Evolutionary conservation across 2,329 filamentous ascomycete genomes (phyloP).

Genomic region (Ophiostoma himal-ulmi): DNA sequence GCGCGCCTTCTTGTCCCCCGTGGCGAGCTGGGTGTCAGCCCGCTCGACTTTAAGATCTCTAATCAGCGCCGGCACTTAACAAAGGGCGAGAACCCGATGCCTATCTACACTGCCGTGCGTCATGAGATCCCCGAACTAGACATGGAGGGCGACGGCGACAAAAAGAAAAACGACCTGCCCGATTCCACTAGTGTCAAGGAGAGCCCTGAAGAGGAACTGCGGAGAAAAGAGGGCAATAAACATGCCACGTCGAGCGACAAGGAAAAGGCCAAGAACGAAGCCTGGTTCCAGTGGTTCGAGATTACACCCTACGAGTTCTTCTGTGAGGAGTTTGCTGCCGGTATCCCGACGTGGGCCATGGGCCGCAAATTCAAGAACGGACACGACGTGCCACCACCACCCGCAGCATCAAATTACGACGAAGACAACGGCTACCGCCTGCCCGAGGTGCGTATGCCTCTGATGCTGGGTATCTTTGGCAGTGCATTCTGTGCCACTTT

Average conservation of each 20-base stretch:
- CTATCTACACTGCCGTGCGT: constrained; percentile 91
- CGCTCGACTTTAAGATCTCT: constrained; percentile 81
- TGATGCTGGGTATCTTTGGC: constrained; percentile 91
- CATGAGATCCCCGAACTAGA: constrained; percentile 80
- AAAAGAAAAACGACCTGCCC: constrained; percentile 30
- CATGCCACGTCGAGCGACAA: constrained; percentile 42
- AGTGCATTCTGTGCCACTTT: constrained; percentile 94
- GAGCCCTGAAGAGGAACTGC: background rate
- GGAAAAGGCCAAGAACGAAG: constrained; percentile 54
- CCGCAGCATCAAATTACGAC: constrained; percentile 39
- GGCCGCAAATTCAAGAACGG: constrained; percentile 77
- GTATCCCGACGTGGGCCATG: constrained; percentile 91
- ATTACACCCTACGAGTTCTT: constrained; percentile 93
- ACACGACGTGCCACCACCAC: constrained; percentile 49
- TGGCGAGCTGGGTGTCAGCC: constrained; percentile 71
- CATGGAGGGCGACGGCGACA: constrained; percentile 26
- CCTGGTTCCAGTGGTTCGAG: constrained; percentile 99
- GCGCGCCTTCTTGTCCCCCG: constrained; percentile 80
- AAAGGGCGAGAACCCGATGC: constrained; percentile 74
- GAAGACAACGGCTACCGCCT: constrained; percentile 52
- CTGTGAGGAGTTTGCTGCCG: constrained; percentile 84
- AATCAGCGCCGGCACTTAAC: constrained; percentile 73
- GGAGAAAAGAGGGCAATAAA: constrained; percentile 25
- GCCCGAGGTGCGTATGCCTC: constrained; percentile 76
- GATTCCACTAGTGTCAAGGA: constrained; percentile 21